Evolutionary conservation across 2,329 filamentous ascomycete species (phyloP), one percentile per base, ranked within the genome.

Genomic region (Calycina marina): DNA sequence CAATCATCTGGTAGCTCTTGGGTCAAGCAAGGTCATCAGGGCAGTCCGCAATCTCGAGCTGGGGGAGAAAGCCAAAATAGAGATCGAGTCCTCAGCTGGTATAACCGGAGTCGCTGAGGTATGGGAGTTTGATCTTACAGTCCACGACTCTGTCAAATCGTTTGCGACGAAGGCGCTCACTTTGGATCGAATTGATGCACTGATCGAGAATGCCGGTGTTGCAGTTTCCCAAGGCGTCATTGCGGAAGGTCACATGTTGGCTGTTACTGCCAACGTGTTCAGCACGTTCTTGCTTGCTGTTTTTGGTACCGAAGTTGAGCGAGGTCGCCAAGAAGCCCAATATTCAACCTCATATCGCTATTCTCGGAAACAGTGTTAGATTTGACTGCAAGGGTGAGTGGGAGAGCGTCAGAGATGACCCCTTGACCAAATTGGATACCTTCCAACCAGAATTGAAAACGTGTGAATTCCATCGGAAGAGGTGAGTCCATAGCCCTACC

Each of bases 161-260:
- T 47, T 47, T 28, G 24, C 30, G 3, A 16, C 22, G 29, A 31
- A 13, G 18, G 29, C 18, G 10, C 27, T 30, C 6, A 14, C 25
- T 14, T 35, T 64, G 11, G 36, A 50, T 2, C 55, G 59, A 3
- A 38, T 68, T 8, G 62, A 67, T 40, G 54, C 57, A 18, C 46
- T 60, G 25, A 41, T 64, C 14, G 50, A 55, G 31, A 67, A 40
- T 18, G 40, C 40, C 2, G 38, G 30, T 6, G 26, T 40, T 18
- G 35, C 30, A 4, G 8, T 25, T 5, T 5, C 6, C 8, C 5
- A 26, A 8, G 5, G 20, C 13, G 12, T 14, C 2, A 11, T 30
- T 2, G 25, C 29, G 9, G 43, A 50, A 22, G 46, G 47, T 3
- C 39, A 44, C 33, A 6, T 16, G 9, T 2, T 38, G 8, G 25